Evolutionary conservation across 1,284 basidiomycete species (phyloP).

Genomic region (Polyporus tsugae): DNA sequence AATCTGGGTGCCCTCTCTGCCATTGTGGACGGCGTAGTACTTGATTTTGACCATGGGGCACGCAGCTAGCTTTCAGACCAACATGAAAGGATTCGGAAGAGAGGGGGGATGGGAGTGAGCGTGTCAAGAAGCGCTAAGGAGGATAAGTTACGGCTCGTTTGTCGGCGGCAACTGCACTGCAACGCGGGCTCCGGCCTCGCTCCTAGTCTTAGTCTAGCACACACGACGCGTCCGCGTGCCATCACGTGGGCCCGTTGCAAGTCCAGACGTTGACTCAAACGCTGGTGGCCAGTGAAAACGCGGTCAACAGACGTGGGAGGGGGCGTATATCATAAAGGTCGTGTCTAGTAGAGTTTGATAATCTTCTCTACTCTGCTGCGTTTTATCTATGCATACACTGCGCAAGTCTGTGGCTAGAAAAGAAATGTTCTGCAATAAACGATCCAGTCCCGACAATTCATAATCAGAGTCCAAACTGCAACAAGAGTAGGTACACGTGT

Average conservation of each 20-base stretch:
- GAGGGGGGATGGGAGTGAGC: not conserved
- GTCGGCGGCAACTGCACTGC: not conserved
- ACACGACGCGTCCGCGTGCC: too few relatives aligned
- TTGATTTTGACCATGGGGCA: conserved; percentile 42
- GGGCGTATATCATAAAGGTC: conserved; percentile 4
- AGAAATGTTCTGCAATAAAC: not conserved
- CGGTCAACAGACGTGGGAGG: not conserved
- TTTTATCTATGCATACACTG: conserved; percentile 8
- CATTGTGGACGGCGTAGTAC: conserved; percentile 65
- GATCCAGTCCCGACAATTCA: conserved; percentile 9
- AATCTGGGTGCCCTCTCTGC: conserved; percentile 59
- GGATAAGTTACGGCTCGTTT: not conserved
- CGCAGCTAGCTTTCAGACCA: not conserved
- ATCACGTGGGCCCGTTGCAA: conserved; percentile 3
- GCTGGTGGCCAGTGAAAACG: too few relatives aligned
- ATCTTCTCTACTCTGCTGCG: not conserved
- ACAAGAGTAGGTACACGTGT: not conserved
- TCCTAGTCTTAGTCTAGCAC: too few relatives aligned
- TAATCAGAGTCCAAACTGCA: not conserved
- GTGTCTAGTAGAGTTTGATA: not conserved
- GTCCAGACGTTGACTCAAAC: too few relatives aligned
- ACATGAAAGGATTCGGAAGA: not conserved
- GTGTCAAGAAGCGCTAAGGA: not conserved
- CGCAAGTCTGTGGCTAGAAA: not conserved
- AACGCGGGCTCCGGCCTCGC: too few relatives aligned